Conservation (phyloP, 768 basidiomycete species). For the Stropharia rugosoannulata region DNA sequence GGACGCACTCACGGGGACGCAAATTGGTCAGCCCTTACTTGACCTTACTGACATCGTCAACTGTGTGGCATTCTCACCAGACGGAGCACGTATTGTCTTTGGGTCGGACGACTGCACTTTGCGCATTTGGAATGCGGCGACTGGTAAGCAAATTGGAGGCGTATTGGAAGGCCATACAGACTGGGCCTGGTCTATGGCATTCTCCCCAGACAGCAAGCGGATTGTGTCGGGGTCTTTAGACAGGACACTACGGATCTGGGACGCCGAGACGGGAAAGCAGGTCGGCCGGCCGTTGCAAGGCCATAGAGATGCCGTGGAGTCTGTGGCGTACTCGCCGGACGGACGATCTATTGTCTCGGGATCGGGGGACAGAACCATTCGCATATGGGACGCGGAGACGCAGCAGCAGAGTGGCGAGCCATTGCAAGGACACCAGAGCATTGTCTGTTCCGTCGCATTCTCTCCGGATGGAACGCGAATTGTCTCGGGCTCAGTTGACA, state of each 20-base stretch:
- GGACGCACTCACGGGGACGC: slow-evolving; percentile 8
- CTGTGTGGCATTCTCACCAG: slow-evolving; percentile 8
- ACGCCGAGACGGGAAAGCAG: background rate
- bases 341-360: background rate
- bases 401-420: too few relatives aligned
- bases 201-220: slow-evolving; percentile 3
- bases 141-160: background rate
- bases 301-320: slow-evolving; percentile 5
- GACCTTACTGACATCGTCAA: slow-evolving; percentile 3
- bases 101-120: slow-evolving; percentile 5
- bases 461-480: too few relatives aligned
- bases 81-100: slow-evolving; percentile 1
- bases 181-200: background rate
- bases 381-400: too few relatives aligned
- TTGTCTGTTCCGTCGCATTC: too few relatives aligned
- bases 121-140: slow-evolving; percentile 8
- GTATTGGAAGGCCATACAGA: background rate
- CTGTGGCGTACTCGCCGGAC: background rate
- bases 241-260: slow-evolving; percentile 10
- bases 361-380: too few relatives aligned
- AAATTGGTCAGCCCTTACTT: background rate
- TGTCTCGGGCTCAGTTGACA: too few relatives aligned
- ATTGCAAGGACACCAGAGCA: too few relatives aligned
- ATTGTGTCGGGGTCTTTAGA: slow-evolving; percentile 6
- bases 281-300: background rate